Base-by-base conservation (phyloP, 2,329 filamentous ascomycete genomes). In the Arthrobotrys megalospora region DNA sequence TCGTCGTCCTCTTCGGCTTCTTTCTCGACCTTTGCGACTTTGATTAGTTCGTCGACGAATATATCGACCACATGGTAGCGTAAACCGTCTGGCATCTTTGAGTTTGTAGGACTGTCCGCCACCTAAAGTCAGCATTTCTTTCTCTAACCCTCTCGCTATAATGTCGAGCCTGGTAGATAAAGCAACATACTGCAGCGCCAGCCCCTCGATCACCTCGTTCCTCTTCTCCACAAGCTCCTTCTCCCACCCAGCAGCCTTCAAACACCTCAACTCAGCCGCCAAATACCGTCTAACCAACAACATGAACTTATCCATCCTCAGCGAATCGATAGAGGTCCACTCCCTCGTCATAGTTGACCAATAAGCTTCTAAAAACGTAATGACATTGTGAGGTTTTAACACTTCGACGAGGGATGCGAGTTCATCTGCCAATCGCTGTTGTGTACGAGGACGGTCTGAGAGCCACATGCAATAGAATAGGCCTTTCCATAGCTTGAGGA, bases 381-480 rank as follows among this genome's bases (percentile, higher is more conserved):
- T 67, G 8, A 78, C 76, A 48, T 80, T 80, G 5, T 80, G 76
- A 16, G 72, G 69, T 19, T 80, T 76, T 48, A 82, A 79, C 0
- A 80, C 67, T 12, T 72, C 71, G 19, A 79, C 88, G 87, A 52
- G 89, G 0, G 85, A 88, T 50, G 94, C 92, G 69, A 98, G 91
- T 79, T 94, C 91, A 80, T 88, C 86, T 81, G 92, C 92, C 53
- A 98, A 91, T 50, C 89, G 89, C 86, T 97, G 94, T 86, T 97
- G 95, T 1, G 92, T 91, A n/a, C 91, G 86, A 10, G 94, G 91
- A 58, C 94, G 92, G 87, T 97, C 94, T 84, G 91, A 93, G 91
- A 97, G 96, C 91, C 93, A 97, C 82, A 96, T 89, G 83, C 75
- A 90, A 87, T 94, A 97, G 87, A 96, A 97, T 19, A 98, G 89